A percentile compares a stretch with the other conserved stretches of the same genome.
Conservation (phyloP, 257 asterid genomes). For the Cynanchum wilfordii region DNA sequence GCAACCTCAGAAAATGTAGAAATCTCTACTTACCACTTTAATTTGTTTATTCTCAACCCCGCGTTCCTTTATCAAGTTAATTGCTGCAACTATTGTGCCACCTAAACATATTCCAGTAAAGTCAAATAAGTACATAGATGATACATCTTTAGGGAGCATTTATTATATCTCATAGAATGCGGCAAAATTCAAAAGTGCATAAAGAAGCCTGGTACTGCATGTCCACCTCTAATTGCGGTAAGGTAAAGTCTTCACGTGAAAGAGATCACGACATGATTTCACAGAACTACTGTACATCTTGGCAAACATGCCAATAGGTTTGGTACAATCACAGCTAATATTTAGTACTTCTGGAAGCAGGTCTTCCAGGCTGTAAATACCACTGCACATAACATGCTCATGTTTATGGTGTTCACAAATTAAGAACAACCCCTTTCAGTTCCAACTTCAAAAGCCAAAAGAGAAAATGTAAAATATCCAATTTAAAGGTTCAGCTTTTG, state of each 20-base stretch:
- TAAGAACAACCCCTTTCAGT: not conserved
- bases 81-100: conserved; percentile 85
- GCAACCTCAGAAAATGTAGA: not conserved
- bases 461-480: not conserved
- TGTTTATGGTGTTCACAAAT: not conserved
- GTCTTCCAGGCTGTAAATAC: not conserved
- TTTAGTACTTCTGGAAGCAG: not conserved
- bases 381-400: not conserved
- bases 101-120: conserved; percentile 35
- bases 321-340: not conserved
- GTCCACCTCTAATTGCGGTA: not conserved
- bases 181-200: not conserved
- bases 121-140: not conserved
- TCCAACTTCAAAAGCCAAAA: not conserved
- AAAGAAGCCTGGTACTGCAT: not conserved
- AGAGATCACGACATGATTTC: not conserved
- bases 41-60: conserved; percentile 73
- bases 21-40: conserved; percentile 68
- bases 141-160: not conserved
- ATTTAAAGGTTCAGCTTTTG: not conserved
- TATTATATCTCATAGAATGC: not conserved
- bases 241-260: not conserved
- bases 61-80: conserved; percentile 70
- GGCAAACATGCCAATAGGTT: not conserved
- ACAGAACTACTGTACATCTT: not conserved